These are phyloP conservation scores for Pleurostoma richardsiae DNA, from an alignment of 2,329 filamentous ascomycete species.

Conservation along the genomic window DNA sequence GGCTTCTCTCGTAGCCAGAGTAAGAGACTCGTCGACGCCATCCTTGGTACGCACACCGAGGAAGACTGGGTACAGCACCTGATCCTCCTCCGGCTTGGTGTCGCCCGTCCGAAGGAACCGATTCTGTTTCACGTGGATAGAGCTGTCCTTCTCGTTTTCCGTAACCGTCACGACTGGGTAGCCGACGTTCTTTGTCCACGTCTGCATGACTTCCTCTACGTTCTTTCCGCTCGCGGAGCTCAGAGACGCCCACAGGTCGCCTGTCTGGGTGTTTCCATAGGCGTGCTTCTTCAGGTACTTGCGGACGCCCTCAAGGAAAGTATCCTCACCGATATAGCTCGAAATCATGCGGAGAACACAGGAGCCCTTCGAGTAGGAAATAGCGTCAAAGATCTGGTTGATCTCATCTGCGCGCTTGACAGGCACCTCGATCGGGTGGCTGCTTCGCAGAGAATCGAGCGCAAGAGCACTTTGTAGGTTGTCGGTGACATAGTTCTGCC, in stretches of 20 bases:
- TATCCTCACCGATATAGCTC: conserved; percentile 86
- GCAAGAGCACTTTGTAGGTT: conserved; percentile 83
- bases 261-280: conserved; percentile 91
- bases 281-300: conserved; percentile 92
- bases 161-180: conserved; percentile 88
- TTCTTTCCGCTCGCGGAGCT: conserved; percentile 87
- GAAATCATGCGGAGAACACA: conserved; percentile 97
- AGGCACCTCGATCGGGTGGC: conserved; percentile 92
- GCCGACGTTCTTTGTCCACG: conserved; percentile 96
- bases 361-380: conserved; percentile 95
- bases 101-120: conserved; percentile 90
- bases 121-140: conserved; percentile 88
- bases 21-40: conserved; percentile 73
- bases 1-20: conserved; percentile 65
- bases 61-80: conserved; percentile 84
- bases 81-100: conserved; percentile 87
- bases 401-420: conserved; percentile 94
- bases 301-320: conserved; percentile 87
- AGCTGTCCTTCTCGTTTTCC: conserved; percentile 63
- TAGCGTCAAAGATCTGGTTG: conserved; percentile 97
- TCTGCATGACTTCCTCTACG: conserved; percentile 84
- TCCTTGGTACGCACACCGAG: conserved; percentile 78
- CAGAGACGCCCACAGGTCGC: conserved; percentile 85
- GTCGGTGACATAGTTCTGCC: conserved; percentile 91
- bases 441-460: conserved; percentile 87